Base-by-base conservation (phyloP, 225 moss, liverwort and hornwort species). In the Rhytidiadelphus loreus region DNA sequence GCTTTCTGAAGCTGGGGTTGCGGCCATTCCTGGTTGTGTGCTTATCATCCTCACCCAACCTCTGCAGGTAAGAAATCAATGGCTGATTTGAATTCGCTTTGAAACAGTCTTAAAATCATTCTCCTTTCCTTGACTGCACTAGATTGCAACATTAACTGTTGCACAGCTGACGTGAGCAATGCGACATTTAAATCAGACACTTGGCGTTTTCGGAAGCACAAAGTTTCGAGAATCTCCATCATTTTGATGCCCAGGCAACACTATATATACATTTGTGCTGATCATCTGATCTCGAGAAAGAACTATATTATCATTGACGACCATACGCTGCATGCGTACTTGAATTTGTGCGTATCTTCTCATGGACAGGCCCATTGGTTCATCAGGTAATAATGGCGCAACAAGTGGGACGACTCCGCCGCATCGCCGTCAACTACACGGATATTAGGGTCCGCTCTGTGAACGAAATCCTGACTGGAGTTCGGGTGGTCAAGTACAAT, bases 401-500 rank as follows among this genome's bases (percentile, higher is more conserved):
- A 82, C 83, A 83, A 26, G 91, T 93, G 39, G 96, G 94, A 57
- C 61, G 86, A 53, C 85, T 95, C 35, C 90, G 96, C 39, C 92
- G 88, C 43, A 83, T 58, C 1, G 93, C 95, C 2, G 93, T 97
- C 24, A 91, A 87, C 66, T 84, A 90, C 81, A 97, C 96, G 35
- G 96, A 97, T 88, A 90, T 93, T 58, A 86, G 97, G 88, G 96
- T 97, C 24, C 91, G 95, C 62, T 87, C 90, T 13, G 66, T 96
- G 44, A 93, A 88, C 44, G 96, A 97, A 77, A 91, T 95, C 80
- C 70, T 97, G 60, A 90, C 92, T 43, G 97, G 97, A 52, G 92
- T 97, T 23, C 91, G 97, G 81, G 96, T 97, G 55, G 96, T 97
- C 16, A 97, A 97, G 86, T 96, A 93, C 83, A 97, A 97, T 77